Base-by-base conservation (phyloP, 768 basidiomycete species). In the Mycena galericulata region DNA sequence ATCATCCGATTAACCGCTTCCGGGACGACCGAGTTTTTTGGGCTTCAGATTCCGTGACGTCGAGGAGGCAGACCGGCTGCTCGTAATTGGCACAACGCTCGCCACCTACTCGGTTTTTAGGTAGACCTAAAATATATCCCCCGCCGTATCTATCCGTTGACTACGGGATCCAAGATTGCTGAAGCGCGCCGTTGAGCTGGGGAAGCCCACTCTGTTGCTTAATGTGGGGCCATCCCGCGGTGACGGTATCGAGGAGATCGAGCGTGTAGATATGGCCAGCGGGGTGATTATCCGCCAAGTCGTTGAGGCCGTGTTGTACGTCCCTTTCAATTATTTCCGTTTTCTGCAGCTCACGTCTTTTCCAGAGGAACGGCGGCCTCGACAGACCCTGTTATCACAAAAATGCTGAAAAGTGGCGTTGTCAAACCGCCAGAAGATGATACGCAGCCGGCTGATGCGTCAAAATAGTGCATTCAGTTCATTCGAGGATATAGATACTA, bases 91-190 rank as follows among this genome's bases (percentile, higher is more conserved):
- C 36, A 97, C 96, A 0, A 96, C 95, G 1, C 87, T 98, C 29
- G 96, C 97, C 0, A 98, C 97, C 0, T 98, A 93, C 79, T 96
- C 94, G 8, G 95, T 96, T 3, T 98, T 92, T 79, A 86, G 94
- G 94, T 93, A 71, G 27, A 81, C 62, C 43, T 32, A 29, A 46
- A 32, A 45, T 18, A 6, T 7, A 10, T 58, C 24, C 43, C 36
- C 15, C 5, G 20, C 30, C 49, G 15, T 34, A 6, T 22, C 14
- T 22, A n/a, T 18, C 41, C 41, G 18, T 43, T 57, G n/a, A 62
- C 63, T 36, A 41, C 36, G 24, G 15, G 47, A 15, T 38, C 40
- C 18, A 32, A 94, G 96, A 72, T 80, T 98, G 32, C 83, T 97
- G 51, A 95, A 92, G 76, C 91, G 89, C 71, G 95, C 96, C 1